A percentile compares a stretch with the other conserved stretches of the same genome.
These are phyloP conservation scores for Sinapis alba DNA, from an alignment of 441 rosid genomes.

Conservation along the genomic window DNA sequence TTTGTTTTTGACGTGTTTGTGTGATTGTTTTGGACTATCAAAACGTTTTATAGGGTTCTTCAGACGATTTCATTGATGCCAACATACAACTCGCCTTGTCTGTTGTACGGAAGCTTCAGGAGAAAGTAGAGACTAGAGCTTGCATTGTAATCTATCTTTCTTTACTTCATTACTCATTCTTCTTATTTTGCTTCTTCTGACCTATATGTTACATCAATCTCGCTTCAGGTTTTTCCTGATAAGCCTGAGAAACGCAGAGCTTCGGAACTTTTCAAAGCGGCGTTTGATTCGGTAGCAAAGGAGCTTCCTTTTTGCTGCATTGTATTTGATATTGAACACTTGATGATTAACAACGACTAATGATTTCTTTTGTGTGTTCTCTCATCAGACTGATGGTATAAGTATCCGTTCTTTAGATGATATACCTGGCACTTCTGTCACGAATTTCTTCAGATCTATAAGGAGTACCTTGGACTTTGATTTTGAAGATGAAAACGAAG, in stretches of 20 bases:
- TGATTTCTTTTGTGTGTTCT: conserved; percentile 29
- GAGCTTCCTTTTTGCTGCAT: conserved; percentile 3
- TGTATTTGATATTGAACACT: not conserved
- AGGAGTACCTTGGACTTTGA: conserved; percentile 93
- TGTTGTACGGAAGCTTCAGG: conserved; percentile 75
- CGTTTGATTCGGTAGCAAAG: conserved; percentile 69
- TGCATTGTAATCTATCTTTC: conserved; percentile 65
- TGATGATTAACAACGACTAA: conserved; percentile 17
- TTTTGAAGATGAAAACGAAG: conserved; percentile 91
- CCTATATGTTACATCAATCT: conserved; percentile 9
- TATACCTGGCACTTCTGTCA: conserved; percentile 63
- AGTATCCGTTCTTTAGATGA: conserved; percentile 82
- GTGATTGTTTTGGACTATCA: too few relatives aligned
- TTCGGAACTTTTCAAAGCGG: conserved; percentile 67
- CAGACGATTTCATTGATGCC: conserved; percentile 95
- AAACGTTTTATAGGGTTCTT: conserved; percentile 96
- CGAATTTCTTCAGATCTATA: conserved; percentile 81
- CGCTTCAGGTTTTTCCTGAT: conserved; percentile 84
- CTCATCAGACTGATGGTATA: conserved; percentile 75
- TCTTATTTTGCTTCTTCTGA: not conserved
- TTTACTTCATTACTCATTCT: not conserved
- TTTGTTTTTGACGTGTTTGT: not conserved
- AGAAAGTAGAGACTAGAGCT: conserved; percentile 70
- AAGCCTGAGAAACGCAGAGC: conserved; percentile 92
- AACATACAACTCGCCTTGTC: conserved; percentile 86